These are phyloP conservation scores for Sporothrix phasma DNA, from an alignment of 2,329 filamentous ascomycete species.

Conservation along the genomic window DNA sequence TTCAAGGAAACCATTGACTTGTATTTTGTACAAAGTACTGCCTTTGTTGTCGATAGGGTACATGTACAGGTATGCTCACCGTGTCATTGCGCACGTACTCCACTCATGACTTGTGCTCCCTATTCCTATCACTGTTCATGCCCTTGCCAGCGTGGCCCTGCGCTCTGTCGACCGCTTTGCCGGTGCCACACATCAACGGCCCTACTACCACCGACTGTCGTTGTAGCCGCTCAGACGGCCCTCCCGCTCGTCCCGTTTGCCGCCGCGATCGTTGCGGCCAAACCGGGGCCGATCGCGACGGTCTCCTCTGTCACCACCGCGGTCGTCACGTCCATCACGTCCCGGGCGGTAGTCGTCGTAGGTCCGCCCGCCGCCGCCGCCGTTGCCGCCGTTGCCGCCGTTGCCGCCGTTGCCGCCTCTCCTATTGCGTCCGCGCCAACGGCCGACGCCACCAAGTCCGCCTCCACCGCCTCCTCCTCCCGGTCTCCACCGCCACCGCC, in stretches of 20 bases:
- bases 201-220: constrained; percentile 1
- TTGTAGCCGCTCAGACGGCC: constrained; percentile 10
- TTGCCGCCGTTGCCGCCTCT: constrained; percentile 22
- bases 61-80: too few relatives aligned
- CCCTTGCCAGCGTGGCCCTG: not conserved
- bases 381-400: too few relatives aligned
- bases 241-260: constrained; percentile 9
- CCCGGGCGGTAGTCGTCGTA: constrained; percentile 14
- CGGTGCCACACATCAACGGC: not conserved
- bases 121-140: not conserved
- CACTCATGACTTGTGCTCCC: not conserved
- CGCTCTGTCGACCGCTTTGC: not conserved
- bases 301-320: constrained; percentile 22
- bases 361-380: constrained; percentile 8
- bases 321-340: not conserved
- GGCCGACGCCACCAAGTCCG: not conserved
- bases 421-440: constrained; percentile 2
- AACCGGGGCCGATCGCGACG: not conserved
- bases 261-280: not conserved
- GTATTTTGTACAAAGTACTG: too few relatives aligned
- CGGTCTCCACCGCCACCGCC: constrained; percentile 25
- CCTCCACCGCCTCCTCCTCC: constrained; percentile 4
- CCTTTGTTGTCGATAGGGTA: too few relatives aligned
- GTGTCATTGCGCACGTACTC: too few relatives aligned
- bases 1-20: too few relatives aligned